Evolutionary conservation across 23 red algal genomes (phyloP), one percentile per base, ranked within the genome.

Genomic region (Gracilaria gracilis): DNA sequence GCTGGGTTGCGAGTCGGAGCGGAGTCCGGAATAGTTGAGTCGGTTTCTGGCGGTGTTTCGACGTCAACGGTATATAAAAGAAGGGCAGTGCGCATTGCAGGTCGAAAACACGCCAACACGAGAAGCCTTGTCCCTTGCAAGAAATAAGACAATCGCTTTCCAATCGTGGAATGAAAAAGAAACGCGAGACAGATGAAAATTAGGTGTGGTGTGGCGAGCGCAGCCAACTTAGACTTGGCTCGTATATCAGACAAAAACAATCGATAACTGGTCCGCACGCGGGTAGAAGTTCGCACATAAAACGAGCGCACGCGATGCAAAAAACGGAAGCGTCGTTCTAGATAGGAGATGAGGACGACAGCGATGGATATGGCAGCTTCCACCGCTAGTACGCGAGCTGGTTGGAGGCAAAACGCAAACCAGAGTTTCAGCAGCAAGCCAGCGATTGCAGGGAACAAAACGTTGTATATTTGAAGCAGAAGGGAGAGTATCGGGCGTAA

Each of bases 41-140:
- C 67, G 4, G 67, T 44, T 73, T 73, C 38, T 23, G 35, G 67
- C 0, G 1, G 23, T 73, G 33, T 16, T 37, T 73, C 67, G 38
- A 73, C 25, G 31, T 91, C 88, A 37, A 83, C 59, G n/a, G 57
- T 70, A 53, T 91, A 91, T 5, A 91, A 34, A 14, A 91, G 61
- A 21, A 58, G 20, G 27, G 80, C 65, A 12, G 88, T 82, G 31
- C 57, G 70, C 17, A 67, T 17, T 32, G 67, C 88, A 14, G 88
- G 88, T 33, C 75, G 57, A 67, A 70, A 58, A 42, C 75, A 82
- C 36, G 88, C 34, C n/a, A 82, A 51, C 19, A 91, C 23, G 24
- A 83, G 55, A 14, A 81, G 48, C 11, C 55, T 21, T 16, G 64
- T n/a, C 16, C 88, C 88, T 54, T 57, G 55, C 24, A 75, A n/a